Percentiles rank a stretch among this genome's conserved stretches.
Conservation (phyloP, 768 basidiomycete species). For the Mycena vitilis region DNA sequence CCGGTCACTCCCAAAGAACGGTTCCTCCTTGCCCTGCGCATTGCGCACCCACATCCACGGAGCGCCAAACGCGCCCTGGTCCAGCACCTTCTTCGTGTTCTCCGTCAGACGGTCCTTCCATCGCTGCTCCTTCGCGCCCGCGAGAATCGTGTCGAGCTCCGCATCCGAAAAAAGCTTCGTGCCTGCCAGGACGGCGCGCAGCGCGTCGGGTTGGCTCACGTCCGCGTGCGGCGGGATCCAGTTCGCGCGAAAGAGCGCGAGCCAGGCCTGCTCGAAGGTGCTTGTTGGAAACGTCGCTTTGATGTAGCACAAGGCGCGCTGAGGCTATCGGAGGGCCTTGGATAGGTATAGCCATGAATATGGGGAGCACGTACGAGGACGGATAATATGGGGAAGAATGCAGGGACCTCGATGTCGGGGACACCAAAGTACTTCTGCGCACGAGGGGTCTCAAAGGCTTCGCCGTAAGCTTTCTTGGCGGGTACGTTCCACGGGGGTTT, state of each 20-base stretch:
- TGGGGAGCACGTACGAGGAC: constrained; percentile 20
- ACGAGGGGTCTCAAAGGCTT: constrained; percentile 25
- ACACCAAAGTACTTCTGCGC: constrained; percentile 27
- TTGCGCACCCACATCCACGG: constrained; percentile 38
- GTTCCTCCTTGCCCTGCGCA: constrained; percentile 33
- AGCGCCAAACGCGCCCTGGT: constrained; percentile 36
- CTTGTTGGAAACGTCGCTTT: constrained; percentile 29
- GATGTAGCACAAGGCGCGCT: constrained; percentile 37
- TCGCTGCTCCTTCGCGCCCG: constrained; percentile 23
- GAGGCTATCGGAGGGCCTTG: constrained; percentile 18
- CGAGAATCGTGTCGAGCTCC: constrained; percentile 31
- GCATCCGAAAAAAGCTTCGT: constrained; percentile 28
- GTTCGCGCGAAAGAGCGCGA: constrained; percentile 28
- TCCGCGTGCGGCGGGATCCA: constrained; percentile 34
- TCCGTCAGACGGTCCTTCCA: constrained; percentile 34
- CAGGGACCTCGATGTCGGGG: constrained; percentile 18
- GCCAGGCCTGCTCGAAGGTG: constrained; percentile 33
- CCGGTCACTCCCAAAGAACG: constrained; percentile 39
- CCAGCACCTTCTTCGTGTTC: constrained; percentile 35
- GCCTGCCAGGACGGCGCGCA: constrained; percentile 13
- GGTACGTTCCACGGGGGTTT: constrained; percentile 36
- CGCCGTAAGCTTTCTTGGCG: constrained; percentile 29
- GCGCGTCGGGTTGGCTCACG: constrained; percentile 19
- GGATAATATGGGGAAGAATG: constrained; percentile 31
- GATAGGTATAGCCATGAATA: neutral